phyloP scores from a whole-genome alignment of 2,329 filamentous ascomycete genomes.

The Fusarium odoratissimum region DNA sequence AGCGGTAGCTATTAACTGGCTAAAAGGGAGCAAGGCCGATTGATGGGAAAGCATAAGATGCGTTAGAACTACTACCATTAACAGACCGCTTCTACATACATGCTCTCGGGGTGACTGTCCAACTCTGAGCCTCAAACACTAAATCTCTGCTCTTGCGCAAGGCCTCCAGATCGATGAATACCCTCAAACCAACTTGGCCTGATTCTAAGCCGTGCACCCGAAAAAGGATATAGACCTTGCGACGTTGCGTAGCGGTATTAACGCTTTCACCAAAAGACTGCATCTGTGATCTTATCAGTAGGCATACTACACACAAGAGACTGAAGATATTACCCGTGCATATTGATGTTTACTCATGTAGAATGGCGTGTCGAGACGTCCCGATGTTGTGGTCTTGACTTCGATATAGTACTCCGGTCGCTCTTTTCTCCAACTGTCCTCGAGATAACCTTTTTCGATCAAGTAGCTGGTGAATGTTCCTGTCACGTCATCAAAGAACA shows the following conservation, averaged over 20 bases:
- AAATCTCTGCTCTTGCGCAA: background rate
- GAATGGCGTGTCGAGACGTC: background rate
- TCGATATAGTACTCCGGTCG: background rate
- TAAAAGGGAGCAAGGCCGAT: fast-evolving
- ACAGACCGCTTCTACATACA: too few species aligned
- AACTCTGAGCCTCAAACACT: background rate
- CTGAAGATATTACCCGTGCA: fast-evolving
- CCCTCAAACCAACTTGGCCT: background rate
- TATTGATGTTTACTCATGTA: background rate
- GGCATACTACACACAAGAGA: fast-evolving
- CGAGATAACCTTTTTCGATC: background rate
- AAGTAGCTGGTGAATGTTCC: background rate
- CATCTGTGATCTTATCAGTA: background rate
- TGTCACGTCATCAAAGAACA: background rate
- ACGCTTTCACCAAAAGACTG: background rate
- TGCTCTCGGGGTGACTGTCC: too few species aligned
- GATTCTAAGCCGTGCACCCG: background rate
- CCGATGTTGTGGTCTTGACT: background rate
- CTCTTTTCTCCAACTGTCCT: background rate
- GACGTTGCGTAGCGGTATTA: fast-evolving
- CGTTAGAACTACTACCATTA: too few species aligned
- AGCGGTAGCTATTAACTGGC: too few species aligned
- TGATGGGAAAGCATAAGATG: too few species aligned
- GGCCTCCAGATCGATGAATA: background rate
- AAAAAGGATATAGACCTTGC: background rate